A percentile compares a stretch with the other conserved stretches of the same genome.
phyloP scores from a whole-genome alignment of 78 protist genomes.

The Acrasis kona region DNA sequence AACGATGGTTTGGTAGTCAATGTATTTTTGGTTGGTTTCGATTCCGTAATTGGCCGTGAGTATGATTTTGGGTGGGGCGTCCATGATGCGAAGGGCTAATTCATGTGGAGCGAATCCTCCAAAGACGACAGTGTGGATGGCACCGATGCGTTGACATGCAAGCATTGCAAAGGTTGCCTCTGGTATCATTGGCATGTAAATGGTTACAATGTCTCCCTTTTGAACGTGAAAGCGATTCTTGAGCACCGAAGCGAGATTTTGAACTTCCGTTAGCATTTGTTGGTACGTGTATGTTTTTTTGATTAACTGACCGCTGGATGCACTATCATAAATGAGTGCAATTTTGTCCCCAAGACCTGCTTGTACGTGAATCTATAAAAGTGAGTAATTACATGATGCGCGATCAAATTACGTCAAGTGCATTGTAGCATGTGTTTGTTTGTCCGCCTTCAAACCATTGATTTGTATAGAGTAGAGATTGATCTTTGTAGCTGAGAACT shows the following conservation, averaged over 20 bases:
- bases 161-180: conserved; percentile 45
- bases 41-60: conserved; percentile 24
- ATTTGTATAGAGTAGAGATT: too few species aligned
- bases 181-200: conserved; percentile 45
- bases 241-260: conserved; percentile 23
- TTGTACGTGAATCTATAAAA: conserved; percentile 14
- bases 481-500: too few species aligned
- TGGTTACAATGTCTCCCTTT: conserved; percentile 29
- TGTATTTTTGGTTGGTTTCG: neutral
- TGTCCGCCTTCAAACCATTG: conserved; percentile 72
- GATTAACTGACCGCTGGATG: too few species aligned
- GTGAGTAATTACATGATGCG: neutral
- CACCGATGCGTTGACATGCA: conserved; percentile 46
- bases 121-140: conserved; percentile 45
- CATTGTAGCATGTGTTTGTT: conserved; percentile 50
- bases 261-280: conserved; percentile 22
- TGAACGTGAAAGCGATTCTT: neutral
- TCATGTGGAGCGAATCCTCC: conserved; percentile 56
- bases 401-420: conserved; percentile 35
- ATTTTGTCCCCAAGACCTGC: neutral
- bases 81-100: conserved; percentile 52
- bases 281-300: conserved; percentile 12
- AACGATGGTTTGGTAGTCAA: neutral
- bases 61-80: conserved; percentile 44
- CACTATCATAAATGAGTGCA: conserved; percentile 17